Base-by-base conservation (phyloP, 129 eudicot species). In the Chrysanthemum seticuspe region DNA sequence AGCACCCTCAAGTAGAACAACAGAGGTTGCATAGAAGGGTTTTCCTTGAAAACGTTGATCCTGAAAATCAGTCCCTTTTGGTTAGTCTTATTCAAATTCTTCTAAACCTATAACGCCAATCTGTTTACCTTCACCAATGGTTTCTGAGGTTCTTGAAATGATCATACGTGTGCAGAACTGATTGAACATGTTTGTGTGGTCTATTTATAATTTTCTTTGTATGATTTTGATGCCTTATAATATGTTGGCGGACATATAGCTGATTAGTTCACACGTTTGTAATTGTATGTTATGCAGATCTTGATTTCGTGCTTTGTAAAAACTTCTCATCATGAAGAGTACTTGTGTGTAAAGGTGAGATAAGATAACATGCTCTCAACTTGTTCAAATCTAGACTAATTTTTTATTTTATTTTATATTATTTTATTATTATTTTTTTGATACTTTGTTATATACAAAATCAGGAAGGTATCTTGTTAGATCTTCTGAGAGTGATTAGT, bases 1-100 rank as follows among this genome's bases (percentile, higher is more conserved):
- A 93, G 89, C 90, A 87, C 86, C 96, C 97, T 64, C 98, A 89
- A 87, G 97, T 93, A 31, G 98, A 93, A 81, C 98, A 93, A 55
- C 91, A 90, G 76, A 89, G 78, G 87, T 78, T 93, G 87, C 98
- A 93, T 73, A 86, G 98, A 80, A 87, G 97, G 90, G 96, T 94
- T 55, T 93, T 93, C 65, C 79, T 93, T 80, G 98, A 89, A 48
- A 87, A 87, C 54, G 83, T 93, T 59, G 82, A 93, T 74, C 85
- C 96, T 65, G 97, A 93, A 85, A 93, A 87, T 81, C 98, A 89
- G 81, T 86, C 92, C 67, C 96, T 93, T 79, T 18, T 79, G 97
- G 98, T 89, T 18, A 65, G 95, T 74, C 62, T 51, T 59, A 63
- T 71, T 68, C 47, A 40, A 40, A 40, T 40, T 40, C 10, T 40